Percentiles rank a stretch among this genome's conserved stretches.
These are phyloP conservation scores for Cercospora berteroae DNA, from an alignment of 2,329 filamentous ascomycete genomes.

Conservation along the genomic window DNA sequence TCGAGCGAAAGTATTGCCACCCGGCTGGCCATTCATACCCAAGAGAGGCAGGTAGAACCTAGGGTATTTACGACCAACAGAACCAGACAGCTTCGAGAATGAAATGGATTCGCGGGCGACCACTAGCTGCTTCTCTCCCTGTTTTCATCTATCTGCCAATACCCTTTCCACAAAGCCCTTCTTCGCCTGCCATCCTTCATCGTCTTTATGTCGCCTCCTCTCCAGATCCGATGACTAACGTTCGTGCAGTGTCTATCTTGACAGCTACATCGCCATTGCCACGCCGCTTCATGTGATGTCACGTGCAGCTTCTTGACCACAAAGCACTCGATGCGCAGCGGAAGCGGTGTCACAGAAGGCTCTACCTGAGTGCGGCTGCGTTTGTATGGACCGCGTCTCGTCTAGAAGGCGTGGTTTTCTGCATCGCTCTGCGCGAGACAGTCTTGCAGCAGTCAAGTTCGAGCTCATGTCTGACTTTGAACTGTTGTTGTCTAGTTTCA, in stretches of 20 bases:
- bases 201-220: background rate
- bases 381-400: background rate
- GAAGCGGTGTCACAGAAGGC: background rate
- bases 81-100: background rate
- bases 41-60: background rate
- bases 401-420: background rate
- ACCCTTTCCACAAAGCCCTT: background rate
- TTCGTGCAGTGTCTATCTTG: background rate
- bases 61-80: background rate
- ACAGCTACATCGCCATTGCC: background rate
- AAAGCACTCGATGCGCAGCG: background rate
- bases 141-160: background rate
- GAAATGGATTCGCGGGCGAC: background rate
- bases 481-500: background rate
- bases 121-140: background rate
- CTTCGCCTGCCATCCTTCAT: background rate
- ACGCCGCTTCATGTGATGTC: background rate
- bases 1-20: background rate
- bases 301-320: background rate
- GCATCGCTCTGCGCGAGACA: background rate
- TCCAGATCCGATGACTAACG: background rate
- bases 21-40: background rate
- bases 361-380: background rate
- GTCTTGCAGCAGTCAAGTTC: background rate
- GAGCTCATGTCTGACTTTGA: background rate